Conservation (phyloP, 768 basidiomycete genomes). For the Cystofilobasidium ferigula region DNA sequence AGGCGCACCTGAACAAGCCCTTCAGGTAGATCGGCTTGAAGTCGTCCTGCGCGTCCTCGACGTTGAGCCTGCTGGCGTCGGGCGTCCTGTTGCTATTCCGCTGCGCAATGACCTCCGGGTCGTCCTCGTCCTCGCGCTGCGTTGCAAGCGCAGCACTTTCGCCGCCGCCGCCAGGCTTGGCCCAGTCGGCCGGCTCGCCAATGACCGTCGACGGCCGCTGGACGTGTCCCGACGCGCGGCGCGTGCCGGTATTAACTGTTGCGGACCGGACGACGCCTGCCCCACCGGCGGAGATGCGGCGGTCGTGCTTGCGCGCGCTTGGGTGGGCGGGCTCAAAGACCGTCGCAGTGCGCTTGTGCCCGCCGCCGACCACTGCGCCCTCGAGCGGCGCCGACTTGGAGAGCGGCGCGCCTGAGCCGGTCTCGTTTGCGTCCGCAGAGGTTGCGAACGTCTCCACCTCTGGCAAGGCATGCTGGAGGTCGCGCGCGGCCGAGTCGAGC, state of each 20-base stretch:
- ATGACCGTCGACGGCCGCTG: slow-evolving; percentile 8
- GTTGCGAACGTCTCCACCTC: too few relatives aligned
- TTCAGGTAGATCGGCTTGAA: slow-evolving; percentile 93
- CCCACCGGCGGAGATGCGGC: slow-evolving; percentile 33
- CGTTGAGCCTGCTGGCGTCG: slow-evolving; percentile 4
- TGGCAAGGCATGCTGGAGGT: too few relatives aligned
- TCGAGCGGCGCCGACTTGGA: slow-evolving; percentile 23
- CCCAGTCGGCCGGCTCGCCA: not conserved
- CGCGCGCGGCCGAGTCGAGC: not conserved
- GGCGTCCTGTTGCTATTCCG: slow-evolving; percentile 38
- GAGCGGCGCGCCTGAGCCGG: not conserved
- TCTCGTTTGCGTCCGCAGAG: not conserved
- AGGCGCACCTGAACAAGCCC: slow-evolving; percentile 71
- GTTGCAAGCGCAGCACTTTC: not conserved
- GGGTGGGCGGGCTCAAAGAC: slow-evolving; percentile 22
- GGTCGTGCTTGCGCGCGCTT: slow-evolving; percentile 27
- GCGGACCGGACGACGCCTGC: slow-evolving; percentile 9
- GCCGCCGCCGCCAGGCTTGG: not conserved
- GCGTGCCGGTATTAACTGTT: slow-evolving; percentile 7
- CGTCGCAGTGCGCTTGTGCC: slow-evolving; percentile 29
- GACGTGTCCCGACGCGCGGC: slow-evolving; percentile 19
- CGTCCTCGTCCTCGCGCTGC: not conserved
- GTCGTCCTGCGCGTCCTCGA: slow-evolving; percentile 49
- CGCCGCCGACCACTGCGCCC: not conserved
- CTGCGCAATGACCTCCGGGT: slow-evolving; percentile 30